A percentile compares a stretch with the other conserved stretches of the same genome.
Conservation (phyloP, 78 protist species). For the Dictyostelium firmibasis region DNA sequence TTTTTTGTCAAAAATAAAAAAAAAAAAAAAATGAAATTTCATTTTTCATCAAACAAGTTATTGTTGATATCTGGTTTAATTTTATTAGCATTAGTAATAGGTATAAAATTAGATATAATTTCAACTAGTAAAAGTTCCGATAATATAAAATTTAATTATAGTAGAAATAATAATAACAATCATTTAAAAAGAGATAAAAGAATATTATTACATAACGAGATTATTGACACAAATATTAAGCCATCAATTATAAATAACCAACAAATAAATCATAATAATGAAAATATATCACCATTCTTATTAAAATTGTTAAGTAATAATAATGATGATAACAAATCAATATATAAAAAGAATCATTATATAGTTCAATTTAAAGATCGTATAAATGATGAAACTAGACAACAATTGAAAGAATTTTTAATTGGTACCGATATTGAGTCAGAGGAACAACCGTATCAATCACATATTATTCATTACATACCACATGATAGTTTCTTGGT, state of each 20-base stretch:
- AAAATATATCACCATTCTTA: neutral
- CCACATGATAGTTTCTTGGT: slow-evolving; percentile 41
- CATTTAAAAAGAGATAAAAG: slow-evolving; percentile 2
- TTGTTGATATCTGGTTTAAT: neutral
- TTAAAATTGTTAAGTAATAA: neutral
- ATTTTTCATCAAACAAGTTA: neutral
- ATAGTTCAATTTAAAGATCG: slow-evolving; percentile 9
- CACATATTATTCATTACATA: slow-evolving; percentile 18
- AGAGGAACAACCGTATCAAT: neutral
- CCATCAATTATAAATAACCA: neutral
- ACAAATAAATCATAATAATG: neutral
- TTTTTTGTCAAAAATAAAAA: neutral
- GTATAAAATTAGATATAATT: neutral
- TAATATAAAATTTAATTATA: neutral
- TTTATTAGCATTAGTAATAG: neutral
- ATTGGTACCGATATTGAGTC: neutral
- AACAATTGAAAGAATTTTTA: neutral
- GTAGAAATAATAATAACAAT: neutral
- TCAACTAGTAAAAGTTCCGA: neutral
- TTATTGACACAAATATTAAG: slow-evolving; percentile 8
- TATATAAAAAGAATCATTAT: neutral
- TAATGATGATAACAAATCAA: neutral
- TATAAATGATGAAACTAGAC: neutral
- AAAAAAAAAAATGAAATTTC: neutral
- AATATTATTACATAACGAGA: neutral